Evolutionary conservation across 2,329 filamentous ascomycete species (phyloP).

Genomic region (Aureobasidium sp.): DNA sequence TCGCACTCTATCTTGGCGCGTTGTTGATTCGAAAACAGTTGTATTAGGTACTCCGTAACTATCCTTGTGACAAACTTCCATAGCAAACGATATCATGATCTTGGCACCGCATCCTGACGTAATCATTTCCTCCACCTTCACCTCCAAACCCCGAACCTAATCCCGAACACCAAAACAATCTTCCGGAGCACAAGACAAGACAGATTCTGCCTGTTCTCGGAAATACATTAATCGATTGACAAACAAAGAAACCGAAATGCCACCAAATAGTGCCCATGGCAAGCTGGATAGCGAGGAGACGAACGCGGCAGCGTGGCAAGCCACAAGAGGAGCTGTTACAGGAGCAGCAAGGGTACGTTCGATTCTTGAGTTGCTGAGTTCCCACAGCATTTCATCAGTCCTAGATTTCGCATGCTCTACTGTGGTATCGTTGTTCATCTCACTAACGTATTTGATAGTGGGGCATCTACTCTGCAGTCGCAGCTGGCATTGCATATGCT

Average conservation of each 20-base stretch:
- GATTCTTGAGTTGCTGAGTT: not conserved
- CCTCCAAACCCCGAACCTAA: constrained; percentile 7
- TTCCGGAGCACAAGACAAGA: not conserved
- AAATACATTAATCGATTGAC: not conserved
- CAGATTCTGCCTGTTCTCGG: not conserved
- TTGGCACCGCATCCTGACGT: not conserved
- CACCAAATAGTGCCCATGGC: constrained; percentile 35
- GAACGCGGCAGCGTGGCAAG: constrained; percentile 62
- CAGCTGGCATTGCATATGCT: constrained; percentile 54
- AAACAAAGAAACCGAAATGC: not conserved
- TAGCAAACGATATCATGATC: not conserved
- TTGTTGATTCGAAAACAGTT: not conserved
- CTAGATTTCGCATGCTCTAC: not conserved
- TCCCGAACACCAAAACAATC: constrained; percentile 3
- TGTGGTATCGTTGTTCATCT: not conserved
- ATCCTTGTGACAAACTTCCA: not conserved
- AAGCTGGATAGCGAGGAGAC: constrained; percentile 58
- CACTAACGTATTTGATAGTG: constrained; percentile 39
- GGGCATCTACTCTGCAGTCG: constrained; percentile 56
- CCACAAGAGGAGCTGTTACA: constrained; percentile 55
- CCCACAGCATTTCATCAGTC: not conserved
- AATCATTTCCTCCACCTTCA: not conserved
- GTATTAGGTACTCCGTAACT: not conserved
- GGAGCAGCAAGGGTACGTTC: constrained; percentile 57
- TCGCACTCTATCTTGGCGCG: not conserved